Conservation (phyloP, 2,329 filamentous ascomycete genomes). For the Drechslerella coelobrocha region DNA sequence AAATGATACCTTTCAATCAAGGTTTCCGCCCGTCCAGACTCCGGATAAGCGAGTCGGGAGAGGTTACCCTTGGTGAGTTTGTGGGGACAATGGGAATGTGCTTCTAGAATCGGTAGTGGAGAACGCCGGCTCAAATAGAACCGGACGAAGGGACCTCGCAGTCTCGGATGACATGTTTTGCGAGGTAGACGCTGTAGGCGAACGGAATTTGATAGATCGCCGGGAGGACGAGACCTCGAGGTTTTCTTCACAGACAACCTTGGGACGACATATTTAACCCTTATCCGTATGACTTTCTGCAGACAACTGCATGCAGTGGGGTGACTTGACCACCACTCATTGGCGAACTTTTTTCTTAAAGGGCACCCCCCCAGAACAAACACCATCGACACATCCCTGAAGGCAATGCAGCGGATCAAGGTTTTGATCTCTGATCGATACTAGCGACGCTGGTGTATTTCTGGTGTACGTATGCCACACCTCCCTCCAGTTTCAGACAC, state of each 20-base stretch:
- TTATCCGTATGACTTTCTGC: constrained; percentile 48
- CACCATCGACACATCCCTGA: constrained; percentile 3
- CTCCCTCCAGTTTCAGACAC: constrained; percentile 22
- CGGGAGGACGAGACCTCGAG: constrained; percentile 15
- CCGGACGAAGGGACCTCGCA: constrained; percentile 39
- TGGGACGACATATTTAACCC: constrained; percentile 20
- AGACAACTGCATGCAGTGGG: constrained; percentile 49
- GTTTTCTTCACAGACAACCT: constrained; percentile 19
- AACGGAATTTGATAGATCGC: constrained; percentile 27
- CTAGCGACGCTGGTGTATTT: constrained; percentile 25
- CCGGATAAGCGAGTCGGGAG: constrained; percentile 24
- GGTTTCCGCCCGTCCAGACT: constrained; percentile 35
- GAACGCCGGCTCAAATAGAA: constrained; percentile 22
- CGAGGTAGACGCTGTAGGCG: constrained; percentile 37
- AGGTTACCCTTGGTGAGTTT: constrained; percentile 7
- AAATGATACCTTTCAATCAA: constrained; percentile 19
- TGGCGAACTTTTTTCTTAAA: constrained; percentile 21
- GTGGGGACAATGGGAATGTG: background rate
- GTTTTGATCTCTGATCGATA: constrained; percentile 21
- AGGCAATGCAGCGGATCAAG: background rate
- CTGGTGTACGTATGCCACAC: constrained; percentile 39
- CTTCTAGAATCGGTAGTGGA: background rate
- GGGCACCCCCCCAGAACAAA: background rate
- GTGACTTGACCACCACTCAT: constrained; percentile 44
- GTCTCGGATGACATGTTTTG: constrained; percentile 35